A percentile compares a stretch with the other conserved stretches of the same genome.
Evolutionary conservation across 1,284 basidiomycete species (phyloP).

Genomic region (Cutaneotrichosporon sp.): DNA sequence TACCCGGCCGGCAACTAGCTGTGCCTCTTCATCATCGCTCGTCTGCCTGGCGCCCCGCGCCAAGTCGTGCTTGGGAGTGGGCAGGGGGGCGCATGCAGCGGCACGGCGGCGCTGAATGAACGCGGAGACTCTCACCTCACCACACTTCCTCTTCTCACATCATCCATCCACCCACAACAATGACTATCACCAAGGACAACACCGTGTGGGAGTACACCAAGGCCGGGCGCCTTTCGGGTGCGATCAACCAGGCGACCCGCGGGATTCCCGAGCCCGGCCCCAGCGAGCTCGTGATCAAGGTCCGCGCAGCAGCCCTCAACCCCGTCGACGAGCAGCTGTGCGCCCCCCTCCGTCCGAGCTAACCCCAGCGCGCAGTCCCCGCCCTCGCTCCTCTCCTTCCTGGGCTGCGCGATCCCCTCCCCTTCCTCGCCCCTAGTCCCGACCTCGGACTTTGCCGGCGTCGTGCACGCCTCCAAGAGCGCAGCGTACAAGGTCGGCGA

Average conservation of each 20-base stretch:
- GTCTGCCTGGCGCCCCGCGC: too few relatives aligned
- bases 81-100: too few relatives aligned
- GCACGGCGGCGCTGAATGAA: too few relatives aligned
- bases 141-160: too few relatives aligned
- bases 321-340: constrained; percentile 12
- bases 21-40: not conserved
- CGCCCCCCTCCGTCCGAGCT: not conserved
- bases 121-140: too few relatives aligned
- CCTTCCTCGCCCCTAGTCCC: constrained; percentile 57
- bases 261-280: not conserved
- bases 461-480: constrained; percentile 2
- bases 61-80: too few relatives aligned
- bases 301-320: constrained; percentile 19
- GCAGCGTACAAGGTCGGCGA: not conserved
- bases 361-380: constrained; percentile 61
- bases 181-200: not conserved
- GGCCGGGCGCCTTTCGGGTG: not conserved
- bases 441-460: constrained; percentile 58
- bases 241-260: not conserved
- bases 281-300: constrained; percentile 10
- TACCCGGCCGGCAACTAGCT: not conserved
- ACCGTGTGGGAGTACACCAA: not conserved
- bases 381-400: constrained; percentile 51
- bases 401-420: constrained; percentile 30
- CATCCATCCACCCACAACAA: too few relatives aligned